phyloP scores from a whole-genome alignment of 306 rosid genomes.

The Parietaria judaica region DNA sequence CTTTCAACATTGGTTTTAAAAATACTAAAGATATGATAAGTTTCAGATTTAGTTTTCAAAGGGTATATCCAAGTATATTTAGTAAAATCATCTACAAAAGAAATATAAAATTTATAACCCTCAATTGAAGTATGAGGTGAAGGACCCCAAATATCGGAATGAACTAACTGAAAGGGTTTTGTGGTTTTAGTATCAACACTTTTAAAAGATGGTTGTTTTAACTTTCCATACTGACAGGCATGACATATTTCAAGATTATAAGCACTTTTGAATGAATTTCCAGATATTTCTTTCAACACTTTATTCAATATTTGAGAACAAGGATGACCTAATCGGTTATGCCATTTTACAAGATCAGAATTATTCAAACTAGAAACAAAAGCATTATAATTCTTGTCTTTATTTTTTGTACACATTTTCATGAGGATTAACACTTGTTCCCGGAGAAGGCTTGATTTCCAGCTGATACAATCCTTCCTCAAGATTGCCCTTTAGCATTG shows the following conservation, averaged over 20 bases:
- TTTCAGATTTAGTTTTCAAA: neutral
- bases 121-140: neutral
- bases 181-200: neutral
- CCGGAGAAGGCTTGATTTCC: no score
- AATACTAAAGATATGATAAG: neutral
- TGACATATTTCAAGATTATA: neutral
- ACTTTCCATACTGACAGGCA: neutral
- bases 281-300: neutral
- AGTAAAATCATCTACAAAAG: neutral
- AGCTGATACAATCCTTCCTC: neutral
- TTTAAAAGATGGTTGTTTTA: neutral
- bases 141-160: neutral
- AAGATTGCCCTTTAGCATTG: neutral
- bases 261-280: neutral
- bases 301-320: neutral
- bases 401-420: no score
- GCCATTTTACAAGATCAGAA: no score
- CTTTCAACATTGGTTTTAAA: neutral
- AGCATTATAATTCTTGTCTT: no score
- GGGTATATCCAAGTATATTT: neutral
- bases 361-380: no score
- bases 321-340: no score
- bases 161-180: neutral
- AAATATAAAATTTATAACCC: neutral
- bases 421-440: no score